Conservation (phyloP, 805 yeast genomes). For the Diddensiella transvaalensis region DNA sequence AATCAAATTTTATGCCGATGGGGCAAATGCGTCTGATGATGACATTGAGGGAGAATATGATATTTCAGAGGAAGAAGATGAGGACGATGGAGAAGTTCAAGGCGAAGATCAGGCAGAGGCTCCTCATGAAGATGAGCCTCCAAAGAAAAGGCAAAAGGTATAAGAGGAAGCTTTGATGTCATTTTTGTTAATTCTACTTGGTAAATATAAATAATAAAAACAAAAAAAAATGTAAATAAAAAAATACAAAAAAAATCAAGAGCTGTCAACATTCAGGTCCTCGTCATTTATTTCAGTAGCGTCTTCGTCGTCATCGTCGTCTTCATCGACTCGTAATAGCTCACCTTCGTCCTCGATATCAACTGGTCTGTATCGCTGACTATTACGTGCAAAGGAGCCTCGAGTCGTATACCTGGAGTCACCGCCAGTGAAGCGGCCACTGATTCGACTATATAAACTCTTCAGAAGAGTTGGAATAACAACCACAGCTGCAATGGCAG, state of each 20-base stretch:
- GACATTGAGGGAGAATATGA: conserved; percentile 22
- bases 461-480: conserved; percentile 22
- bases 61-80: conserved; percentile 12
- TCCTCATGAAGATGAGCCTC: conserved; percentile 20
- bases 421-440: not conserved
- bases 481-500: conserved; percentile 23
- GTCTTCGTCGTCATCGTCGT: conserved; percentile 24
- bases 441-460: conserved; percentile 8
- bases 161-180: not conserved
- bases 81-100: conserved; percentile 18
- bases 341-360: conserved; percentile 34
- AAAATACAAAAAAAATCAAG: not conserved
- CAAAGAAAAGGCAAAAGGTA: conserved; percentile 19
- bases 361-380: conserved; percentile 27
- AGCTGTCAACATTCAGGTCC: conserved; percentile 5
- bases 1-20: conserved; percentile 73
- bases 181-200: not conserved
- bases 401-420: conserved; percentile 21
- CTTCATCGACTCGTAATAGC: conserved; percentile 29
- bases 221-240: not conserved
- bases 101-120: conserved; percentile 18
- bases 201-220: not conserved
- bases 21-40: conserved; percentile 28
- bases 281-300: conserved; percentile 20
- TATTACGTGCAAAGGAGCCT: conserved; percentile 20